phyloP scores from a whole-genome alignment of 208 protist genomes.

The Wallacemonas sp. region DNA sequence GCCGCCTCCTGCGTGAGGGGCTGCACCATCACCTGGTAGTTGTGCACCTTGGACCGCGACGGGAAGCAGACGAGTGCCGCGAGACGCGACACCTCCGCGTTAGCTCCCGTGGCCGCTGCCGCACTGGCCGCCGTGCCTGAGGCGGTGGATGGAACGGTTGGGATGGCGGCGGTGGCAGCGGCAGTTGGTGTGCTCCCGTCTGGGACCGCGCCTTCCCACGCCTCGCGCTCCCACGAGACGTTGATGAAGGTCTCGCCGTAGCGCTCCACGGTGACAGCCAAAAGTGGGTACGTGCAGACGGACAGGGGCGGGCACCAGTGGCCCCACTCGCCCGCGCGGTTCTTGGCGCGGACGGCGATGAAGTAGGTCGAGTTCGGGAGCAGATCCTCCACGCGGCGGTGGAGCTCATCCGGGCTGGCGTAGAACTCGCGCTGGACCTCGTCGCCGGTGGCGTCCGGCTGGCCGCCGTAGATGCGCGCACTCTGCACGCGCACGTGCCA shows the following conservation, averaged over 20 bases:
- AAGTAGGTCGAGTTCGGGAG: constrained; percentile 71
- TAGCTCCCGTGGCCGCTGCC: constrained; percentile 14
- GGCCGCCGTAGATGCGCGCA: constrained; percentile 65
- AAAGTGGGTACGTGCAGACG: constrained; percentile 75
- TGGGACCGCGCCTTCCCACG: constrained; percentile 13
- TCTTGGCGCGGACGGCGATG: constrained; percentile 77
- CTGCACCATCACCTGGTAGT: constrained; percentile 86
- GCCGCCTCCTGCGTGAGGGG: constrained; percentile 65
- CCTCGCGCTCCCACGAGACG: constrained; percentile 73
- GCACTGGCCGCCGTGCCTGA: too few relatives aligned
- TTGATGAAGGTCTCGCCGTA: constrained; percentile 88
- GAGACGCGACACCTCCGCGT: neutral
- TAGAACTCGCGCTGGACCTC: constrained; percentile 46
- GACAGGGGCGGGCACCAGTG: constrained; percentile 74
- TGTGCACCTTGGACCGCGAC: constrained; percentile 66
- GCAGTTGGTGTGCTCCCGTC: too few relatives aligned
- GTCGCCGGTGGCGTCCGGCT: constrained; percentile 60
- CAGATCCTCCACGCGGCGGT: constrained; percentile 58
- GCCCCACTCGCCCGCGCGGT: constrained; percentile 79
- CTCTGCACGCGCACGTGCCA: constrained; percentile 86
- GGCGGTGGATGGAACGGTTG: too few relatives aligned
- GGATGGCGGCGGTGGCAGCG: too few relatives aligned
- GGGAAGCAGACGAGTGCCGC: constrained; percentile 75
- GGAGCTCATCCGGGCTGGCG: constrained; percentile 36
- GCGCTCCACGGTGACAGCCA: constrained; percentile 57